These are phyloP conservation scores for Chalciporus piperatus DNA, from an alignment of 768 basidiomycete genomes.

Conservation along the genomic window DNA sequence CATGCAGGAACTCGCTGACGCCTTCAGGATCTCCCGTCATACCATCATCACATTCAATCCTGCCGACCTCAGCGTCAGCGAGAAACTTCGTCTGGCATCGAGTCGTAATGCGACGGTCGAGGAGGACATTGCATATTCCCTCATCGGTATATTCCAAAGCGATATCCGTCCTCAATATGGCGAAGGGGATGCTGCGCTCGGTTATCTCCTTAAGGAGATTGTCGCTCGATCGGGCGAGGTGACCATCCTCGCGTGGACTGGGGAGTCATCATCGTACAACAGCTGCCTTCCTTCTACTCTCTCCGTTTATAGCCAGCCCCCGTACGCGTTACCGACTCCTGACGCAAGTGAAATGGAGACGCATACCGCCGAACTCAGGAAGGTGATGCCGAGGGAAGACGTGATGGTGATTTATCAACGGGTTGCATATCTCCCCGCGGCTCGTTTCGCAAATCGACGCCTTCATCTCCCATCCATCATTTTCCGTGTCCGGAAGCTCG, in stretches of 20 bases:
- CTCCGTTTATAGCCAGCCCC: too few species aligned
- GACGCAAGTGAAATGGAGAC: too few species aligned
- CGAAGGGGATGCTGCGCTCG: not conserved
- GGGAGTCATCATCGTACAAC: not conserved
- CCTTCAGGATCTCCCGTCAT: not conserved
- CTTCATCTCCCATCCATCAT: too few species aligned
- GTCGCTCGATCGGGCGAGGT: not conserved
- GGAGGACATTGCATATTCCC: not conserved
- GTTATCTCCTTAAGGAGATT: not conserved
- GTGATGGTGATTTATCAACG: too few species aligned
- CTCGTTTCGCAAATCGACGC: too few species aligned
- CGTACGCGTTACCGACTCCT: too few species aligned
- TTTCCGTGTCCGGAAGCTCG: too few species aligned
- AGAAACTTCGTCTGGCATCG: not conserved
- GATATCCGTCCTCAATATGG: not conserved
- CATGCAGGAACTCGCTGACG: not conserved
- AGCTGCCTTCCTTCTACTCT: not conserved
- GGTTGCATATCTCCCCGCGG: too few species aligned
- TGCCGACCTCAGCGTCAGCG: not conserved
- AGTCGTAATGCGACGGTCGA: not conserved
- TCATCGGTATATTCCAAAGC: constrained; percentile 1
- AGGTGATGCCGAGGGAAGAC: too few species aligned
- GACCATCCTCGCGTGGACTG: not conserved
- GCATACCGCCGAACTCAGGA: too few species aligned
- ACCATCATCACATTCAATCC: not conserved